Conservation (phyloP, 345 rosid species). For the Melastoma malabathricum region DNA sequence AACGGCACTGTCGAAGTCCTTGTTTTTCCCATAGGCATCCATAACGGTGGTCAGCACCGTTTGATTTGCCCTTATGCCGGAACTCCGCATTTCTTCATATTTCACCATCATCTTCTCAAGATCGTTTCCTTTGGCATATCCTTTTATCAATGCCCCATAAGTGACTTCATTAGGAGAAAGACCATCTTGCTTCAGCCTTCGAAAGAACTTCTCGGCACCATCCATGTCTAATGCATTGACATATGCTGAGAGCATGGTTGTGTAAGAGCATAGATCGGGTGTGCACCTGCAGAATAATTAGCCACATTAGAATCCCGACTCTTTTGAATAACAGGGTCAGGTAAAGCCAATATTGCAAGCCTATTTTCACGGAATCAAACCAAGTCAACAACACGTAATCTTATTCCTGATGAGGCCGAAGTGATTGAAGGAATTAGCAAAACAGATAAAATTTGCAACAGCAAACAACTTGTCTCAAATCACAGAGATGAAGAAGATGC, state of each 20-base stretch:
- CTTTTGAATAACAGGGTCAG: not conserved
- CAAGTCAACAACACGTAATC: no score
- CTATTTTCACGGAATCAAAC: no score
- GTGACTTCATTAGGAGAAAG: conserved; percentile 60
- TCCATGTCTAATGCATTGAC: conserved; percentile 84
- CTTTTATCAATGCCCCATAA: conserved; percentile 75
- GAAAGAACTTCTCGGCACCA: conserved; percentile 86
- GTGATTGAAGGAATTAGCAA: no score
- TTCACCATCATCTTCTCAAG: conserved; percentile 64
- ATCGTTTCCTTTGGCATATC: conserved; percentile 57
- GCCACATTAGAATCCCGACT: not conserved
- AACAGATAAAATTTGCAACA: no score
- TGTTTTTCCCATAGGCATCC: conserved; percentile 80
- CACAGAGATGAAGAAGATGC: no score
- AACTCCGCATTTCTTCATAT: conserved; percentile 51
- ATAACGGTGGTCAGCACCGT: conserved; percentile 70
- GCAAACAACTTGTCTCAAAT: no score
- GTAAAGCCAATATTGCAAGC: not conserved
- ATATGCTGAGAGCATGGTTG: conserved; percentile 89
- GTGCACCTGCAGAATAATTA: conserved; percentile 27
- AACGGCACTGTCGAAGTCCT: conserved; percentile 71
- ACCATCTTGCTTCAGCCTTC: conserved; percentile 56
- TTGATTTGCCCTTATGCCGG: conserved; percentile 59
- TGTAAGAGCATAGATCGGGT: conserved; percentile 81
- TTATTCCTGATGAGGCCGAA: no score